Evolutionary conservation across 2,329 filamentous ascomycete species (phyloP).

Genomic region (Metarhizium rileyi): DNA sequence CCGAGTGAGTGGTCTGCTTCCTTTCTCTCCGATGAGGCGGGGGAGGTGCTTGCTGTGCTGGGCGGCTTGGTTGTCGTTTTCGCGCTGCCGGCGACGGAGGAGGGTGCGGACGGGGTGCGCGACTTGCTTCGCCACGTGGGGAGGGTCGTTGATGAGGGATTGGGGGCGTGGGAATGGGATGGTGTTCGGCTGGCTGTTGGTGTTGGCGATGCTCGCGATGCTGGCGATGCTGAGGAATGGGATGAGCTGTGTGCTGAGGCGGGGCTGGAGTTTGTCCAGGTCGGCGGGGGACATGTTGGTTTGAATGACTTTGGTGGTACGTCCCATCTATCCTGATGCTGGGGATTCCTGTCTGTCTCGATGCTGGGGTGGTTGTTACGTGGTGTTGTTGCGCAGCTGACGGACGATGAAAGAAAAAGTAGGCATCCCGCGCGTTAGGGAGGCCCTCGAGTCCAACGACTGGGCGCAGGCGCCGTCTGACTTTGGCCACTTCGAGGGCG

Average conservation of each 20-base stretch:
- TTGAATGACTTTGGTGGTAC: constrained; percentile 51
- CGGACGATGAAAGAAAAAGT: constrained; percentile 38
- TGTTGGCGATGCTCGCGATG: constrained; percentile 43
- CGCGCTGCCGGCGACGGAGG: constrained; percentile 12
- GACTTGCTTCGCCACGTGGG: constrained; percentile 43
- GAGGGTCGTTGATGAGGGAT: constrained; percentile 43
- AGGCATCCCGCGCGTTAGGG: constrained; percentile 47
- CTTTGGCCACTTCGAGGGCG: constrained; percentile 21
- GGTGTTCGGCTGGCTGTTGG: constrained; percentile 52
- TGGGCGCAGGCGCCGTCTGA: constrained; percentile 37
- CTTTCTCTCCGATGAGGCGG: constrained; percentile 51
- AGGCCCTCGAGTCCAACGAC: constrained; percentile 57
- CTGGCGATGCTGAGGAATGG: constrained; percentile 48
- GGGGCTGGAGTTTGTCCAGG: constrained; percentile 55
- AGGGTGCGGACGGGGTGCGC: constrained; percentile 10
- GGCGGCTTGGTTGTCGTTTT: constrained; percentile 46
- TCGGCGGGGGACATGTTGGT: constrained; percentile 26
- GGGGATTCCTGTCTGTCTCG: no score
- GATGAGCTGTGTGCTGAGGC: constrained; percentile 48
- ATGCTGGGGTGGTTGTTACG: no score
- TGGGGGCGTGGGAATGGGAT: constrained; percentile 55
- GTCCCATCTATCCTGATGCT: constrained; percentile 10
- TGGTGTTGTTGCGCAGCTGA: no score
- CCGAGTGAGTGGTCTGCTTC: constrained; percentile 45
- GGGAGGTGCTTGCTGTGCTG: constrained; percentile 50